A percentile compares a stretch with the other conserved stretches of the same genome.
Evolutionary conservation across 257 asterid species (phyloP).

Genomic region (Solanum okadae): DNA sequence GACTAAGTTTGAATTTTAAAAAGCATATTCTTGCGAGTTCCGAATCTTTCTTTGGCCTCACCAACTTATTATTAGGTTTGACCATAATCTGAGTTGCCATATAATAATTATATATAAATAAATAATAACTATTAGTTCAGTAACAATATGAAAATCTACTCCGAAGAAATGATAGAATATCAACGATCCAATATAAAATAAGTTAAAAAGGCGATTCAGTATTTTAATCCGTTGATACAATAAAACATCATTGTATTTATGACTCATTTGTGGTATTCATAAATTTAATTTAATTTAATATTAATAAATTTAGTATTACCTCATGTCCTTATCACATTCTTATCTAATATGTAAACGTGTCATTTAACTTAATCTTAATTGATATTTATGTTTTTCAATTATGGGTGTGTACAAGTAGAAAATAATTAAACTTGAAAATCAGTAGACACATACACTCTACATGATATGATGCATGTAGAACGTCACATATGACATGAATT

Average conservation of each 20-base stretch:
- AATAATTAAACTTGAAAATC: no score
- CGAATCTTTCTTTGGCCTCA: neutral
- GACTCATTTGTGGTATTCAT: neutral
- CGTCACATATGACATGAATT: neutral
- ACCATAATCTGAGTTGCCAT: neutral
- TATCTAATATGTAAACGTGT: no score
- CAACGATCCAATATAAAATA: neutral
- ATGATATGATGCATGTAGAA: no score
- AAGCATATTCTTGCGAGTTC: neutral
- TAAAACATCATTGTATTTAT: neutral
- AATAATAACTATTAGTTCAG: no score
- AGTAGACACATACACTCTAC: no score
- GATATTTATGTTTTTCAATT: no score
- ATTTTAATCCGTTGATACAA: neutral
- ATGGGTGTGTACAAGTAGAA: no score
- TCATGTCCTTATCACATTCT: neutral
- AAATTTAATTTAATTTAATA: neutral
- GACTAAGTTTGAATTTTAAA: neutral
- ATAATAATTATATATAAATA: no score
- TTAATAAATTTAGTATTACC: neutral
- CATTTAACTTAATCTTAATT: no score
- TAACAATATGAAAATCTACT: neutral
- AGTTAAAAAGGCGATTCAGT: neutral
- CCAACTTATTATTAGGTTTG: neutral
- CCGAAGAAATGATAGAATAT: no score